phyloP scores from a whole-genome alignment of 2,329 filamentous ascomycete genomes.

The Xylariomycetidae sp. region DNA sequence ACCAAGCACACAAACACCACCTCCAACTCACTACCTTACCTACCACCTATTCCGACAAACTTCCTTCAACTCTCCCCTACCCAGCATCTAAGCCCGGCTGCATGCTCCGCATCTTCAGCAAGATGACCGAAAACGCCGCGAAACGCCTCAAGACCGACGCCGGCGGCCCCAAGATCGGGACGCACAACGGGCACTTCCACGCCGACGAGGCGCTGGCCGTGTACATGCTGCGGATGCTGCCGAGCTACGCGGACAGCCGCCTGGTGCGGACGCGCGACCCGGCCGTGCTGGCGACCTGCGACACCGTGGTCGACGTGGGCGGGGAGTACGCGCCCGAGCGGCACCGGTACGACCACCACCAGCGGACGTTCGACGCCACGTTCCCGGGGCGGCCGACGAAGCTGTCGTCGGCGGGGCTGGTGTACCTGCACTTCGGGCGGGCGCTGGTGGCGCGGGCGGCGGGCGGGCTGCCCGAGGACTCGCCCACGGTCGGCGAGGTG shows the following conservation, averaged over 20 bases:
- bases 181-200: constrained; percentile 98
- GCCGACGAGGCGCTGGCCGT: constrained; percentile 96
- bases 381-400: constrained; percentile 83
- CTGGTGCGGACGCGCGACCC: constrained; percentile 88
- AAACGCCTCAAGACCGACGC: constrained; percentile 78
- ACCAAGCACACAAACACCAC: neutral
- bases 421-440: constrained; percentile 92
- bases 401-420: constrained; percentile 86
- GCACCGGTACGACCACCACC: constrained; percentile 94
- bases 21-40: neutral
- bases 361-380: constrained; percentile 78
- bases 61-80: neutral
- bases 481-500: constrained; percentile 64
- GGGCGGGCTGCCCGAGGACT: constrained; percentile 43
- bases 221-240: constrained; percentile 87
- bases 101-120: constrained; percentile 38
- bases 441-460: constrained; percentile 63
- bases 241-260: constrained; percentile 64
- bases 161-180: constrained; percentile 64
- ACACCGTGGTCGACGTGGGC: constrained; percentile 97
- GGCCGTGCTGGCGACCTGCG: constrained; percentile 68
- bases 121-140: constrained; percentile 63
- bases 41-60: too few species aligned
- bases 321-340: constrained; percentile 75
- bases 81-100: too few species aligned